Evolutionary conservation across 2,329 filamentous ascomycete species (phyloP).

Genomic region (Aspergillus puulaauensis): DNA sequence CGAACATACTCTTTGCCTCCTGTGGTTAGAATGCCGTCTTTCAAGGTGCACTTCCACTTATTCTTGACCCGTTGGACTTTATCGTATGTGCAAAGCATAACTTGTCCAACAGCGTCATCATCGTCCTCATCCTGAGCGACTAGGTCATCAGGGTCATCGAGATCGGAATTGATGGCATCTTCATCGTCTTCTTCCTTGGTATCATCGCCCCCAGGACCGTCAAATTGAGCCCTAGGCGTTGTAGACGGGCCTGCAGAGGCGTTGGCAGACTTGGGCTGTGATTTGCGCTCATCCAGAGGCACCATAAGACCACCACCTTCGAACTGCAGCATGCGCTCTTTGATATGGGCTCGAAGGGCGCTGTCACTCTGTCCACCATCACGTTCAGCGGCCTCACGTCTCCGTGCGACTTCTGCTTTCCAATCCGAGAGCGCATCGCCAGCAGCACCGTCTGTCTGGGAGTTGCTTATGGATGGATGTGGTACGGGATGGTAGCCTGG

Average conservation of each 20-base stretch:
- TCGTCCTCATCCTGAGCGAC: constrained; percentile 81
- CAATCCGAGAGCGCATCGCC: constrained; percentile 60
- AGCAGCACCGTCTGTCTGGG: constrained; percentile 74
- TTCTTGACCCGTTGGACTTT: constrained; percentile 99
- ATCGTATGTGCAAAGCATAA: constrained; percentile 99
- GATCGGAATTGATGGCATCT: constrained; percentile 96
- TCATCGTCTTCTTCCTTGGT: constrained; percentile 70
- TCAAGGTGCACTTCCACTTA: constrained; percentile 98
- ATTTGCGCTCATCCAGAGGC: constrained; percentile 41
- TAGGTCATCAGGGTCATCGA: constrained; percentile 91
- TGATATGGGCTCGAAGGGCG: constrained; percentile 43
- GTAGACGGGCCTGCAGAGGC: constrained; percentile 12
- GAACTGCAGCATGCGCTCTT: constrained; percentile 40
- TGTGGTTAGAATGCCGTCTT: constrained; percentile 91
- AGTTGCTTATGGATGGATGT: constrained; percentile 44
- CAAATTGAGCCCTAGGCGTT: constrained; percentile 50
- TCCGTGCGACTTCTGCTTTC: constrained; percentile 46
- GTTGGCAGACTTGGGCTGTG: constrained; percentile 35
- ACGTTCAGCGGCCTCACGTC: constrained; percentile 39
- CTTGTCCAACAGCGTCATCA: constrained; percentile 78
- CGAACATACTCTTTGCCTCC: constrained; percentile 79
- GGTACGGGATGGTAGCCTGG: constrained; percentile 36
- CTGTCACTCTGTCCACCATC: constrained; percentile 38
- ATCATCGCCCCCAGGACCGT: constrained; percentile 53
- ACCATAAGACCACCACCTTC: constrained; percentile 49